A percentile compares a stretch with the other conserved stretches of the same genome.
These are phyloP conservation scores for Chaetomium olivaceum DNA, from an alignment of 2,329 filamentous ascomycete genomes.

Conservation along the genomic window DNA sequence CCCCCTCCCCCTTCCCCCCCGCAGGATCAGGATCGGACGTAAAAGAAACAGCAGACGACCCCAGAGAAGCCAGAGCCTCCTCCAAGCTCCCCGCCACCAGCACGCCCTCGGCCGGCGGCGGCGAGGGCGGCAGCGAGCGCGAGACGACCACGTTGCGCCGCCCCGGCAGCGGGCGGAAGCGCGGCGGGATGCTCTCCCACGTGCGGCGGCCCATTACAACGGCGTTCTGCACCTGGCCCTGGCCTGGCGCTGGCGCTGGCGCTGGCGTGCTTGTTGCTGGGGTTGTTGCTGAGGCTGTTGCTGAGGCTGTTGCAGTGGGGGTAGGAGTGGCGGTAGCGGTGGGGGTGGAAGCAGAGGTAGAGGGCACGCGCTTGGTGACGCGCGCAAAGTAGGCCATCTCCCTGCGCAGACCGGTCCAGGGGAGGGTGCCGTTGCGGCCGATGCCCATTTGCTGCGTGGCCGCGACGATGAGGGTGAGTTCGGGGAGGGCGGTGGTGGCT, in stretches of 20 bases:
- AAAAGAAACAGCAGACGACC: too few relatives aligned
- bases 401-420: constrained; percentile 83
- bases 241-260: not conserved
- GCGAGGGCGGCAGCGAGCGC: constrained; percentile 39
- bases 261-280: not conserved
- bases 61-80: constrained; percentile 48
- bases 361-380: constrained; percentile 70
- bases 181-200: constrained; percentile 83
- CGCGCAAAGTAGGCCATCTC: constrained; percentile 97
- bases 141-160: constrained; percentile 82
- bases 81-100: constrained; percentile 62
- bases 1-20: constrained; percentile 38
- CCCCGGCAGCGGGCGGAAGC: constrained; percentile 76
- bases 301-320: not conserved
- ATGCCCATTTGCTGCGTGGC: constrained; percentile 90
- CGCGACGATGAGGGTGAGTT: constrained; percentile 91
- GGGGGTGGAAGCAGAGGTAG: not conserved
- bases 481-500: constrained; percentile 39
- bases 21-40: too few relatives aligned
- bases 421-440: constrained; percentile 73
- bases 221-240: constrained; percentile 55
- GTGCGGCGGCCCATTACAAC: constrained; percentile 98
- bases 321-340: not conserved
- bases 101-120: constrained; percentile 43
- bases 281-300: not conserved